Conservation (phyloP, 345 rosid species). For the Hypericum androsaemum region DNA sequence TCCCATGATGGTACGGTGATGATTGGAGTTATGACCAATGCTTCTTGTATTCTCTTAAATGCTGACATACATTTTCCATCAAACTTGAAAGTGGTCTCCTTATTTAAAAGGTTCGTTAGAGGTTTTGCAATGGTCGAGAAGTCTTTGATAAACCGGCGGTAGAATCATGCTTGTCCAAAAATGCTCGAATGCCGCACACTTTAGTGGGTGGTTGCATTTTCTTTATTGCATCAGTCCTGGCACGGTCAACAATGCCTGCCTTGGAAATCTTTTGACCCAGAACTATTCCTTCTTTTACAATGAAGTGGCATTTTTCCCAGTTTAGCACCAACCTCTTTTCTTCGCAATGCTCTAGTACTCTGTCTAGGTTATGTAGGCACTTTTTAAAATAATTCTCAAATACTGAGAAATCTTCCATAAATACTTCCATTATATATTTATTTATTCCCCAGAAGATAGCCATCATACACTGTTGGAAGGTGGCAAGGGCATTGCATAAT, state of each 20-base stretch:
- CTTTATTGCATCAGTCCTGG: background rate
- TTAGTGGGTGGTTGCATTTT: background rate
- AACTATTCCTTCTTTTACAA: background rate
- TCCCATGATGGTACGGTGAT: background rate
- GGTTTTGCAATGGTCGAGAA: background rate
- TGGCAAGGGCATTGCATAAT: background rate
- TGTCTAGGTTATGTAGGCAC: background rate
- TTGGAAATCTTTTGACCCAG: background rate
- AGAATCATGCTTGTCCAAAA: background rate
- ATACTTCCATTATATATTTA: background rate
- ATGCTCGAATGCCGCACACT: background rate
- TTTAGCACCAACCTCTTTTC: background rate
- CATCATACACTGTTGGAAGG: background rate
- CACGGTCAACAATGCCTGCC: background rate
- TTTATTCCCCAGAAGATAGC: background rate
- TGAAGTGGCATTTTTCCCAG: constrained; percentile 3
- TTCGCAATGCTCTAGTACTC: background rate
- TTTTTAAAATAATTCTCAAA: background rate
- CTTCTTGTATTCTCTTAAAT: background rate
- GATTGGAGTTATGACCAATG: background rate
- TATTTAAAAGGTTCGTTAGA: background rate
- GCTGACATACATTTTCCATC: background rate
- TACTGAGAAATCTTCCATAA: background rate
- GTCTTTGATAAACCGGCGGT: background rate
- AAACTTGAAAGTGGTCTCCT: background rate